Base-by-base conservation (phyloP, 1,139 yeast species). In the Fermentozyma sake region DNA sequence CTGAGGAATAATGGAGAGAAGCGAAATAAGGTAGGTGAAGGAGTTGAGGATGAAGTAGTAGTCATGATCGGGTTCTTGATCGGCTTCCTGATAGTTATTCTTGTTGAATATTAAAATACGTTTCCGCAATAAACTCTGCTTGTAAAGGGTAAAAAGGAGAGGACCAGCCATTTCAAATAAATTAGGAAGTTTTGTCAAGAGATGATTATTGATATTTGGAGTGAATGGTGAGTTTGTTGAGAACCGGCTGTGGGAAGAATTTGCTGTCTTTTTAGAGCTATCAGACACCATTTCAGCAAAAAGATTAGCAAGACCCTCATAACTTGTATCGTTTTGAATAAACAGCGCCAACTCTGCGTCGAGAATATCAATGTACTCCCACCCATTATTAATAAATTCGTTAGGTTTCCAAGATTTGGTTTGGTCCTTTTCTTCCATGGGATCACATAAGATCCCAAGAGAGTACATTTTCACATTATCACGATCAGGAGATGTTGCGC, bases 131-230 rank as follows among this genome's bases (percentile, higher is more conserved):
- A 87, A 52, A 5, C 80, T 72, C 19, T 78, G 67, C 49, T 81
- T 83, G 79, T 84, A 85, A 5, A 83, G 51, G 14, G 72, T 72
- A 45, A 82, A 84, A 2, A 82, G 61, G 26, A 82, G 55, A 0
- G 96, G 94, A 0, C 96, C 96, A 32, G 82, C 58, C 6, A 55
- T 49, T 21, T 68, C 62, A 26, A 81, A 48, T 21, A 78, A 53
- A 7, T 58, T 50, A 3, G 72, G 64, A 11, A 79, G 51, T 7
- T 68, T 57, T 22, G 64, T 58, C 13, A 79, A 56, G 35, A 77
- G 72, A 44, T 80, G 86, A 35, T 63, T 43, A n/a, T 44, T 42
- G 11, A 52, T 36, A 18, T 42, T 42, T 20, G 36, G 31, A 9
- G 28, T 35, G 5, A 30, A 30, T 5, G 44, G 45, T 12, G 23